These are phyloP conservation scores for Phlegmacium glaucopus DNA, from an alignment of 768 basidiomycete genomes.

Conservation along the genomic window DNA sequence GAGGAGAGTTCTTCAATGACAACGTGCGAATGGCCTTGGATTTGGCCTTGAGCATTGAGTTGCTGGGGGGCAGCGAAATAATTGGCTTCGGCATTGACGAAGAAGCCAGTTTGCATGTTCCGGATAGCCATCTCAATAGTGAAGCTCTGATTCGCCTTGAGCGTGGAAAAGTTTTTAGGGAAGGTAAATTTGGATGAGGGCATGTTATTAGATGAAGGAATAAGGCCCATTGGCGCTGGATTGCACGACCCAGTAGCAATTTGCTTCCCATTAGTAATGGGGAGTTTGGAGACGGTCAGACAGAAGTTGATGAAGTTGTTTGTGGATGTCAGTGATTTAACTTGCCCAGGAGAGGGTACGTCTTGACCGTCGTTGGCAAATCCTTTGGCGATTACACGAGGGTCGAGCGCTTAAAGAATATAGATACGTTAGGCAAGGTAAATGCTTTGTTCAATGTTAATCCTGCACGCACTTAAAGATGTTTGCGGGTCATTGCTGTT, in stretches of 20 bases:
- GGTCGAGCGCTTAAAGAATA: conserved; percentile 43
- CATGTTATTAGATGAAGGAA: conserved; percentile 43
- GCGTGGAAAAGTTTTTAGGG: conserved; percentile 41
- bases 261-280: conserved; percentile 54
- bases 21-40: conserved; percentile 58
- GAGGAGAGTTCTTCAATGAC: conserved; percentile 49
- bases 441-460: not conserved
- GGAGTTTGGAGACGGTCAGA: conserved; percentile 37
- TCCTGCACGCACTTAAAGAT: conserved; percentile 31
- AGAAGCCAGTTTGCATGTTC: conserved; percentile 48
- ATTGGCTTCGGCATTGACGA: conserved; percentile 51
- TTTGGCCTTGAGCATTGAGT: conserved; percentile 44
- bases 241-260: conserved; percentile 56
- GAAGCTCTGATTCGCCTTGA: conserved; percentile 46
- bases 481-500: conserved; percentile 37
- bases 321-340: conserved; percentile 46
- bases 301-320: conserved; percentile 68
- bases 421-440: not conserved
- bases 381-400: conserved; percentile 43
- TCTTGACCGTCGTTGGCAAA: conserved; percentile 50
- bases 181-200: conserved; percentile 46
- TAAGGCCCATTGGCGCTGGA: conserved; percentile 52
- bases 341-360: conserved; percentile 41
- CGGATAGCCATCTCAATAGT: conserved; percentile 47
- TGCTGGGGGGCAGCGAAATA: conserved; percentile 59